Percentiles rank a stretch among this genome's conserved stretches.
Evolutionary conservation across 1,139 yeast species (phyloP).

Genomic region (Candida sanyaensis): DNA sequence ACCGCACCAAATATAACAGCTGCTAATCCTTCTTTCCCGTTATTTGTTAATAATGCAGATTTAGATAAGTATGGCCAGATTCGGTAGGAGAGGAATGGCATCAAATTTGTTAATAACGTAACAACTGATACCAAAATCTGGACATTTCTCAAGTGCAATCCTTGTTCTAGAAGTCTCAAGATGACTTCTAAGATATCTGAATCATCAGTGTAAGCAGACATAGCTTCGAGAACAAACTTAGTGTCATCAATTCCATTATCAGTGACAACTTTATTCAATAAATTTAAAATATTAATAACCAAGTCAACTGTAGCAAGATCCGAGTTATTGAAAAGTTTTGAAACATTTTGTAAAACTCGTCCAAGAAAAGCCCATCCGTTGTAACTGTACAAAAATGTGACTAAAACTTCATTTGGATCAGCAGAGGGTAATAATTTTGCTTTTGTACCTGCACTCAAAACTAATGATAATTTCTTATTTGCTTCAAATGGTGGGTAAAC

Average conservation of each 20-base stretch:
- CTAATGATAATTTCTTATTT: conserved; percentile 44
- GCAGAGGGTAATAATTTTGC: conserved; percentile 66
- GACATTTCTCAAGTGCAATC: conserved; percentile 57
- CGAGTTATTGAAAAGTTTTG: conserved; percentile 37
- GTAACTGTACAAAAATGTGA: conserved; percentile 70
- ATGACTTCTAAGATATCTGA: conserved; percentile 71
- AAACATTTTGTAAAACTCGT: conserved; percentile 66
- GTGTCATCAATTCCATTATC: conserved; percentile 43
- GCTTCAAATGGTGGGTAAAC: conserved; percentile 53
- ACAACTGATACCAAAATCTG: conserved; percentile 49
- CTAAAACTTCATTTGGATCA: conserved; percentile 47
- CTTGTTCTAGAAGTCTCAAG: conserved; percentile 66
- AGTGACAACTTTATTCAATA: conserved; percentile 51
- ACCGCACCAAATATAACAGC: conserved; percentile 66
- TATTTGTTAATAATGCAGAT: conserved; percentile 63
- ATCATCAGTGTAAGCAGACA: conserved; percentile 62
- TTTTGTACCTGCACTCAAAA: conserved; percentile 55
- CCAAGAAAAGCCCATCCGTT: conserved; percentile 91
- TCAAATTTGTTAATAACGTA: conserved; percentile 51
- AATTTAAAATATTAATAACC: conserved; percentile 50
- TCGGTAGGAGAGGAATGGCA: conserved; percentile 56
- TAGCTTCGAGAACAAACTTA: conserved; percentile 51
- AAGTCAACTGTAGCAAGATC: conserved; percentile 38
- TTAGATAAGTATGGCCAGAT: conserved; percentile 80
- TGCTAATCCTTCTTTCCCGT: conserved; percentile 71